These are phyloP conservation scores for Zelopaecilomyces penicillatus DNA, from an alignment of 2,329 filamentous ascomycete species.

Conservation along the genomic window DNA sequence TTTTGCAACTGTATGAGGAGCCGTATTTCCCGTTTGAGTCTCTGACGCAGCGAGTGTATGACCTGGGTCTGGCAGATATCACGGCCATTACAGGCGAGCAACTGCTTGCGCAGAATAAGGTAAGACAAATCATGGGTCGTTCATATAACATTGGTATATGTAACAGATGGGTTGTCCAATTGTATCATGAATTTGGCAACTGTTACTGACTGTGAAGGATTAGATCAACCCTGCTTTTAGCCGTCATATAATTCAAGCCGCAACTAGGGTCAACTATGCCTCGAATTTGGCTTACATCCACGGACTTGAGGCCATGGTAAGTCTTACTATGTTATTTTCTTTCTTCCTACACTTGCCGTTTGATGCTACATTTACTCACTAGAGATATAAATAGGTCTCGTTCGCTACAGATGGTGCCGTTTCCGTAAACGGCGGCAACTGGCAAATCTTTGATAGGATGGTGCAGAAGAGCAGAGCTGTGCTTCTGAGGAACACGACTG, in stretches of 20 bases:
- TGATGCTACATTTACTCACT: too few species aligned
- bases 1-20: slow-evolving; percentile 70
- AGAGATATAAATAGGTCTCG: slow-evolving; percentile 46
- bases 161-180: background rate
- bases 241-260: slow-evolving; percentile 79
- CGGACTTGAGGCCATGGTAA: slow-evolving; percentile 74
- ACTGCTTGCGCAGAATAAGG: slow-evolving; percentile 58
- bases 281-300: slow-evolving; percentile 83
- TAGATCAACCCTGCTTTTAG: slow-evolving; percentile 54
- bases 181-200: background rate
- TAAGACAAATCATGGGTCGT: slow-evolving; percentile 15
- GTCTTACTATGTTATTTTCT: slow-evolving; percentile 1
- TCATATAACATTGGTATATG: background rate
- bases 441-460: slow-evolving; percentile 88
- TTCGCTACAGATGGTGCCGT: slow-evolving; percentile 83
- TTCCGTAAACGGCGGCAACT: slow-evolving; percentile 77
- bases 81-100: slow-evolving; percentile 67
- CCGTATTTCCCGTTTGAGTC: slow-evolving; percentile 80
- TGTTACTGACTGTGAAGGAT: slow-evolving; percentile 24
- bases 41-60: slow-evolving; percentile 58
- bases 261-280: slow-evolving; percentile 89
- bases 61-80: slow-evolving; percentile 56
- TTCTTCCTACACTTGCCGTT: background rate
- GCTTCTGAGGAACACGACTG: slow-evolving; percentile 57
- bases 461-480: slow-evolving; percentile 53